Conservation (phyloP, 2,329 filamentous ascomycete species). For the Aspergillus arachidicola region DNA sequence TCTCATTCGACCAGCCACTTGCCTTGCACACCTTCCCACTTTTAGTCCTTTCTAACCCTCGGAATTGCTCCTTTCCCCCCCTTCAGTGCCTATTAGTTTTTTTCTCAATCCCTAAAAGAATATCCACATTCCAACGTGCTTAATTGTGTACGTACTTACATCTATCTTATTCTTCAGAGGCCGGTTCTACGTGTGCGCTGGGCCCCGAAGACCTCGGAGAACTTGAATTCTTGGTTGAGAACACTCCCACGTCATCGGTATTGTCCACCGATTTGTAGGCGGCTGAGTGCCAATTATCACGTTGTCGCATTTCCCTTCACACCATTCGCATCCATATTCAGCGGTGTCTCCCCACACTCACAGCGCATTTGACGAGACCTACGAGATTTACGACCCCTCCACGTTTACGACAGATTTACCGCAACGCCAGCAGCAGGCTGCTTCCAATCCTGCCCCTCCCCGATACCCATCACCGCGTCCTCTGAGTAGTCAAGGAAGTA, state of each 20-base stretch:
- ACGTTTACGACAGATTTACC: slow-evolving; percentile 46
- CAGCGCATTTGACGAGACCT: slow-evolving; percentile 53
- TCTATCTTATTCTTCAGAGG: slow-evolving; percentile 10
- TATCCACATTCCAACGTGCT: slow-evolving; percentile 30
- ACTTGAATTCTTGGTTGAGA: neutral
- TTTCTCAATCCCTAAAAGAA: slow-evolving; percentile 9
- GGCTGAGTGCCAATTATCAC: slow-evolving; percentile 21
- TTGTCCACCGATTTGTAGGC: neutral
- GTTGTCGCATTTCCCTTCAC: slow-evolving; percentile 36
- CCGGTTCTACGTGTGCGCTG: slow-evolving; percentile 13
- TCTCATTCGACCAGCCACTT: slow-evolving; percentile 37
- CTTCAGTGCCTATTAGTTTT: slow-evolving; percentile 17
- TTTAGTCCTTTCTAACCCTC: slow-evolving; percentile 14
- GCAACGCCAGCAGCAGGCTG: slow-evolving; percentile 52
- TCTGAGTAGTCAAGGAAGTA: slow-evolving; percentile 56
- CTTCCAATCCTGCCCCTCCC: slow-evolving; percentile 45
- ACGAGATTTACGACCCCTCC: slow-evolving; percentile 56
- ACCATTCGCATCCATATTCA: slow-evolving; percentile 27
- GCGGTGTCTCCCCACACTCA: slow-evolving; percentile 48
- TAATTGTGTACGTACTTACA: slow-evolving; percentile 13
- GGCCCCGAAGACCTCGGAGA: neutral
- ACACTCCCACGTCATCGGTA: neutral
- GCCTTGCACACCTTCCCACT: slow-evolving; percentile 19
- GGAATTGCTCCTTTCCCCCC: slow-evolving; percentile 15
- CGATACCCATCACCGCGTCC: slow-evolving; percentile 45